Conservation (phyloP, 768 basidiomycete genomes). For the Pulveroboletus ravenelii region DNA sequence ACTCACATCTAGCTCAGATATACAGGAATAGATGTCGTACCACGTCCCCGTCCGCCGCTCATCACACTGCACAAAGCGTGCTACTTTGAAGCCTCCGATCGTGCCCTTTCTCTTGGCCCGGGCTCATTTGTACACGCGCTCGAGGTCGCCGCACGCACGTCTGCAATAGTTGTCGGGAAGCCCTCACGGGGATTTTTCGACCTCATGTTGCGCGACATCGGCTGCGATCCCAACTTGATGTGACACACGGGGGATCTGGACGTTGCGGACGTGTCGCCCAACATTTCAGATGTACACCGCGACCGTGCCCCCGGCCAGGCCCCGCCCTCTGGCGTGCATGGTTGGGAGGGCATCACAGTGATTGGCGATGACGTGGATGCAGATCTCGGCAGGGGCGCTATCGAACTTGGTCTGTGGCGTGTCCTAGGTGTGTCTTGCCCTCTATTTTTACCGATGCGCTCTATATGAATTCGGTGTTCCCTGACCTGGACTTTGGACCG, state of each 20-base stretch:
- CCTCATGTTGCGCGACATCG: constrained; percentile 46
- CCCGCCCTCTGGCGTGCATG: too few species aligned
- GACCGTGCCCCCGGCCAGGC: not conserved
- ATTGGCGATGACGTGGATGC: constrained; percentile 65
- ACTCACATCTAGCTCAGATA: too few species aligned
- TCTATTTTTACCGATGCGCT: too few species aligned
- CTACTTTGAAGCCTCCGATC: constrained; percentile 45
- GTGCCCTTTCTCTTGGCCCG: constrained; percentile 56
- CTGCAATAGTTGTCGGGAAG: constrained; percentile 60
- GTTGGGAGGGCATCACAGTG: constrained; percentile 35
- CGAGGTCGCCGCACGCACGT: constrained; percentile 46
- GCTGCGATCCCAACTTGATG: constrained; percentile 3
- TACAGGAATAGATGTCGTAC: too few species aligned
- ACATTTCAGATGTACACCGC: not conserved
- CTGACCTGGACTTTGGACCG: constrained; percentile 49
- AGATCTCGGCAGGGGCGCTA: constrained; percentile 60
- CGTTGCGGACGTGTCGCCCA: too few species aligned
- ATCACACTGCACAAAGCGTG: constrained; percentile 59
- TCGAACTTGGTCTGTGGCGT: constrained; percentile 56
- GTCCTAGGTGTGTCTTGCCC: constrained; percentile 62
- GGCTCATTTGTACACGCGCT: constrained; percentile 67
- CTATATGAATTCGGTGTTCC: constrained; percentile 34
- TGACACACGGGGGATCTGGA: not conserved
- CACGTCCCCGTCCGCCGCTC: constrained; percentile 28
- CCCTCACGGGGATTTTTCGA: constrained; percentile 57